Evolutionary conservation across 352 stramenopile species (phyloP), one percentile per base, ranked within the genome.

Genomic region (Globisporangium solare): DNA sequence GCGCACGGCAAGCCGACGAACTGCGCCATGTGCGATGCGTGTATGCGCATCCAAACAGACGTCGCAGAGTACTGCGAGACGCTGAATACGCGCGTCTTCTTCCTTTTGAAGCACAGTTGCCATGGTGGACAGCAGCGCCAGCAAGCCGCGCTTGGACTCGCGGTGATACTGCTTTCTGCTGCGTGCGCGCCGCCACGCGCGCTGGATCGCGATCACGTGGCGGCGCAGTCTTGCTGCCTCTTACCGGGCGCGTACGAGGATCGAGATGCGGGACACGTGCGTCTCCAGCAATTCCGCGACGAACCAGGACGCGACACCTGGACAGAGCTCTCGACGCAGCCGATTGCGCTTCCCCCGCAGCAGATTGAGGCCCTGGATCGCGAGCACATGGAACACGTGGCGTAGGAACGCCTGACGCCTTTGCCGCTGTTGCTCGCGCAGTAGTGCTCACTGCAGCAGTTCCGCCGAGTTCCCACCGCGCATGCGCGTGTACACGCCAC

Each of bases 121-220:
- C 45, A 77, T 58, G 31, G 12, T 41, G 21, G 31, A 13, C n/a
- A 80, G 58, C 17, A 77, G 22, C 6, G 12, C 24, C 15, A 77
- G n/a, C 14, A 80, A n/a, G 2, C 63, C 55, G 2, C 12, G 43
- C 57, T 75, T 77, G 1, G 54, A 58, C 7, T 79, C 68, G 0
- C 54, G 15, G 1, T 22, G 24, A 0, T 55, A 39, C 39, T 54
- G 41, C 2, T 67, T 54, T 15, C 51, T 64, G 17, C 46, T 31
- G 35, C 62, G 64, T 20, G 56, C n/a, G 0, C 48, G 46, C 27
- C 58, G 58, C 71, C 66, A 76, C 2, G 60, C 37, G 32, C 59
- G 54, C 43, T 80, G 68, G 3, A 77, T 73, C 27, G 60, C 43
- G 1, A 43, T 18, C 12, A 55, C 66, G 32, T 37, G 31, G 6